Conservation (phyloP, 148 eudicot genomes). For the Arbutus unedo region DNA sequence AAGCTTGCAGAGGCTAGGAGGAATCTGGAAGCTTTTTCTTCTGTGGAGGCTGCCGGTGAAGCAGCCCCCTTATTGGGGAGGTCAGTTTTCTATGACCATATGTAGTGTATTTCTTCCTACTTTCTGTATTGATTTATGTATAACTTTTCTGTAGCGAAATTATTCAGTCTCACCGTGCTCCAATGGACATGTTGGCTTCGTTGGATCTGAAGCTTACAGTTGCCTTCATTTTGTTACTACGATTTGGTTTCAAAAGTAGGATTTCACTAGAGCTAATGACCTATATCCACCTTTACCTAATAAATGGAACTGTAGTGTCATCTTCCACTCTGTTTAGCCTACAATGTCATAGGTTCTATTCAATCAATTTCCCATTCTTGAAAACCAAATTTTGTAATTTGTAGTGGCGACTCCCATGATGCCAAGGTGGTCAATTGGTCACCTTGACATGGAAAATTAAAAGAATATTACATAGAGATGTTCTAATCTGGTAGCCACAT, state of each 20-base stretch:
- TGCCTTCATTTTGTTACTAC: neutral
- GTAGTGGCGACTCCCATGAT: too few species aligned
- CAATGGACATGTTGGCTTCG: neutral
- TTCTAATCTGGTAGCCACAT: too few species aligned
- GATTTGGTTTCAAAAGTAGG: too few species aligned
- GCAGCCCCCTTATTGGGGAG: conserved; percentile 25
- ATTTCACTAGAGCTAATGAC: neutral
- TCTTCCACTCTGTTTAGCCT: neutral
- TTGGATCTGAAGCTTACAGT: neutral
- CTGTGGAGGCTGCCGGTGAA: conserved; percentile 32
- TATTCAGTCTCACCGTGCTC: neutral
- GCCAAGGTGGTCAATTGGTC: too few species aligned
- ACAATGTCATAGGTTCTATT: neutral
- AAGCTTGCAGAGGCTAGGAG: conserved; percentile 58
- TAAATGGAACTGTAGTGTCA: neutral
- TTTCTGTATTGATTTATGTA: neutral
- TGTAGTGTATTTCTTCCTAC: neutral
- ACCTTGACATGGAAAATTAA: too few species aligned
- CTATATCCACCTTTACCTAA: neutral
- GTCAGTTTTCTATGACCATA: conserved; percentile 16
- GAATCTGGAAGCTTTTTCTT: conserved; percentile 56
- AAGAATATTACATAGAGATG: too few species aligned
- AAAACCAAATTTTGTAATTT: neutral
- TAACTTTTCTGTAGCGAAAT: neutral
- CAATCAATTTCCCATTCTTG: neutral